A percentile compares a stretch with the other conserved stretches of the same genome.
These are phyloP conservation scores for Naganishia onofrii DNA, from an alignment of 768 basidiomycete genomes.

Conservation along the genomic window DNA sequence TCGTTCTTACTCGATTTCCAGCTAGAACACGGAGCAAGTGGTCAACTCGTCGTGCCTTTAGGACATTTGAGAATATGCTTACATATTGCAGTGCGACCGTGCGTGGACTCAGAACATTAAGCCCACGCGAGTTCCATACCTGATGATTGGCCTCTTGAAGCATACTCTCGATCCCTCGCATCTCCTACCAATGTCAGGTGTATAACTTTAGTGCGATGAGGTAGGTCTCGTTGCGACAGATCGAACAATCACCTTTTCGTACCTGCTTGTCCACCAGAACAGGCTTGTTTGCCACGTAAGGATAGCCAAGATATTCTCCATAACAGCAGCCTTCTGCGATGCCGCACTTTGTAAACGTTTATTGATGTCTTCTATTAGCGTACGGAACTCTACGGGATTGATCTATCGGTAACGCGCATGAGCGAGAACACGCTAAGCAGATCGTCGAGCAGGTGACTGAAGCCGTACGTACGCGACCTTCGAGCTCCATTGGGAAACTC, in stretches of 20 bases:
- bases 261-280: conserved; percentile 69
- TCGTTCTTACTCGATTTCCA: conserved; percentile 71
- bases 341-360: conserved; percentile 81
- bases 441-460: conserved; percentile 15
- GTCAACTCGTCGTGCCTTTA: conserved; percentile 9
- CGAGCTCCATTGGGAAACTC: conserved; percentile 84
- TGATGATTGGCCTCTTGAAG: conserved; percentile 69
- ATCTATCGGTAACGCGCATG: conserved; percentile 59
- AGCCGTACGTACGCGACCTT: conserved; percentile 69
- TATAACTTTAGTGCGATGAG: too few relatives aligned
- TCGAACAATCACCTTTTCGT: conserved; percentile 64
- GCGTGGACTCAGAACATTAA: conserved; percentile 82
- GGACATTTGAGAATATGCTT: too few relatives aligned
- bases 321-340: conserved; percentile 66
- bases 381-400: conserved; percentile 82
- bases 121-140: conserved; percentile 77
- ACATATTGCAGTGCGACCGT: conserved; percentile 88
- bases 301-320: conserved; percentile 77
- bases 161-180: conserved; percentile 63
- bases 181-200: too few relatives aligned
- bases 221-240: not conserved
- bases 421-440: not conserved
- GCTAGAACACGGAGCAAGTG: conserved; percentile 55
- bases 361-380: conserved; percentile 88
- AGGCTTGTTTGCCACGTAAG: conserved; percentile 76